A percentile compares a stretch with the other conserved stretches of the same genome.
Evolutionary conservation across 768 basidiomycete genomes (phyloP).

Genomic region (Steccherinum ochraceum): DNA sequence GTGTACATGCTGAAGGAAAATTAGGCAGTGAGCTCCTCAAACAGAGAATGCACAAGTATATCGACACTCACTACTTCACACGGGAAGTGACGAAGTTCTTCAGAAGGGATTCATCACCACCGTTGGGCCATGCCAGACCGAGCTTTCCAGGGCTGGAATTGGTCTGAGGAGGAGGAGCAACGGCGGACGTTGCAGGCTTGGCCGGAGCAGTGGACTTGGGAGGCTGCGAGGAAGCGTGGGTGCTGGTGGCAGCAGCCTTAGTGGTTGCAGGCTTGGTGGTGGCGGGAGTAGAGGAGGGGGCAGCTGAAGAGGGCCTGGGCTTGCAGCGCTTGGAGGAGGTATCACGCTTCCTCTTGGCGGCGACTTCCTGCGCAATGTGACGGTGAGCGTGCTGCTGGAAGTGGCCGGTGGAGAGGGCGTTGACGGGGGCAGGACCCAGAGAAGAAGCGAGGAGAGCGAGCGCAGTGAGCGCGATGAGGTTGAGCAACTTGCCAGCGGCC

Average conservation of each 20-base stretch:
- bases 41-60: slow-evolving; percentile 1
- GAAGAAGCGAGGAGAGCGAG: slow-evolving; percentile 51
- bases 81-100: slow-evolving; percentile 41
- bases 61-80: slow-evolving; percentile 34
- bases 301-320: slow-evolving; percentile 30
- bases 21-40: neutral
- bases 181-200: slow-evolving; percentile 8
- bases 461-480: slow-evolving; percentile 51
- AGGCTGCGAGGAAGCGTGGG: slow-evolving; percentile 11
- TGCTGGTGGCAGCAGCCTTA: slow-evolving; percentile 3
- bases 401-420: slow-evolving; percentile 37
- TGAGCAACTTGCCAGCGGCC: slow-evolving; percentile 41
- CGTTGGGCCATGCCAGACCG: slow-evolving; percentile 64
- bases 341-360: slow-evolving; percentile 36
- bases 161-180: slow-evolving; percentile 8
- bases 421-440: slow-evolving; percentile 37
- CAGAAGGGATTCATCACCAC: slow-evolving; percentile 38
- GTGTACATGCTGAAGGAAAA: slow-evolving; percentile 42
- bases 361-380: slow-evolving; percentile 34
- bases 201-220: slow-evolving; percentile 11
- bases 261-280: slow-evolving; percentile 4
- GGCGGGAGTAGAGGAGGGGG: slow-evolving; percentile 14
- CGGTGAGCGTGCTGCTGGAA: slow-evolving; percentile 31
- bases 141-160: slow-evolving; percentile 33
- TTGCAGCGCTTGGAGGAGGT: slow-evolving; percentile 43